Evolutionary conservation across 1,284 basidiomycete species (phyloP), one percentile per base, ranked within the genome.

Genomic region (Neonothopanus nambi): DNA sequence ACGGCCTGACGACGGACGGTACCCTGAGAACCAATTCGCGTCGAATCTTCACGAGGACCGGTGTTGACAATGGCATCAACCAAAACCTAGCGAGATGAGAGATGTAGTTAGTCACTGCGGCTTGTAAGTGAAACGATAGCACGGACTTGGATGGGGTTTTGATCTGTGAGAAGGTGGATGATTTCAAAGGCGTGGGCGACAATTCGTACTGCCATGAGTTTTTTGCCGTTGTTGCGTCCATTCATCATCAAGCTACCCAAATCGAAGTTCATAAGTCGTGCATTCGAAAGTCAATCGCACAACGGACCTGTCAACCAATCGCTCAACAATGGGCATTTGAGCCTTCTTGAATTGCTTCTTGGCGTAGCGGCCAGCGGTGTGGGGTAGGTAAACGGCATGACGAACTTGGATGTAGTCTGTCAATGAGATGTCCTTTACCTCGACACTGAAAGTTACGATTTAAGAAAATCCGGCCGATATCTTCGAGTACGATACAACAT

Each of bases 291-390:
- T 17, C 26, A 35, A 36, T 54, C n/a, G 21, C 11, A 18, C 20
- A 39, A 75, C 86, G 67, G 70, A 94, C 93, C 91, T 91, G 85
- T 98, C 96, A 63, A 99, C 96, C 65, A 99, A 84, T 70, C 96
- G 94, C 81, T 99, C 96, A 66, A 99, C 97, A 72, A 99, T 97
- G 70, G 97, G 97, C 96, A 99, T 99, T 77, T 97, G 93, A 18
- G 95, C 95, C 89, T 99, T 99, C 85, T 96, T 97, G 89, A 99
- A 99, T 76, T 98, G 95, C 84, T 98, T 98, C 84, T 95, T 95
- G 71, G 95, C 93, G 76, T 98, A 99, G 76, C 97, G 94, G 65
- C 97, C 97, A 65, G 96, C 95, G 59, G 97, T 99, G 85, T 99
- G 96, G 59, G 96, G 93, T 57, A 96, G 79, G 80, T 95, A 98